phyloP scores from a whole-genome alignment of 1,139 yeast genomes.

The Tardiomyces digboiensis region DNA sequence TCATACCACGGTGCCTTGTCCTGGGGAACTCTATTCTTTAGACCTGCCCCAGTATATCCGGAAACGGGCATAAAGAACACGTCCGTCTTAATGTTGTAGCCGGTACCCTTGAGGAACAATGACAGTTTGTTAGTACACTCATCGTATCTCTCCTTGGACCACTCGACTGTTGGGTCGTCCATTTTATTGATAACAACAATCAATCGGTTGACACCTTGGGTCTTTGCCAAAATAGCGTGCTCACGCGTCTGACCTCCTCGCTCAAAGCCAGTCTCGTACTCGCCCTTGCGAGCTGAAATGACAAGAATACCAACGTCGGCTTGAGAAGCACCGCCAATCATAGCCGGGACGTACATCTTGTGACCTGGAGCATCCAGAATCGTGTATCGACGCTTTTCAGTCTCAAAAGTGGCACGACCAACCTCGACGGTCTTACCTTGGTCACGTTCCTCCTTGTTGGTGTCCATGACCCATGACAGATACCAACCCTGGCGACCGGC shows the following conservation, averaged over 20 bases:
- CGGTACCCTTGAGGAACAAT: constrained; percentile 76
- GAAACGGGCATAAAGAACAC: constrained; percentile 94
- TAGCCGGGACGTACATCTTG: constrained; percentile 95
- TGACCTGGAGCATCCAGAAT: constrained; percentile 99
- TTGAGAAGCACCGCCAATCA: constrained; percentile 99
- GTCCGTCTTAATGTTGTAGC: constrained; percentile 75
- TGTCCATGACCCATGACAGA: constrained; percentile 98
- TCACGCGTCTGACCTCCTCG: constrained; percentile 99
- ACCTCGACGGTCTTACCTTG: constrained; percentile 99
- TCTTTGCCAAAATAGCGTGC: constrained; percentile 95
- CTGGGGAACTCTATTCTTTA: constrained; percentile 71
- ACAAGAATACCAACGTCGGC: constrained; percentile 97
- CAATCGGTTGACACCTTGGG: constrained; percentile 93
- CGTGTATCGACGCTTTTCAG: constrained; percentile 96
- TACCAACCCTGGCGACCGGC: constrained; percentile 99
- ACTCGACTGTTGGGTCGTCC: constrained; percentile 95
- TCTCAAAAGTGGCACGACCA: constrained; percentile 95
- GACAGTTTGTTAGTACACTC: constrained; percentile 86
- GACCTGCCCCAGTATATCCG: constrained; percentile 95
- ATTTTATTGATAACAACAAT: constrained; percentile 94
- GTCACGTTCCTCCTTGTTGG: constrained; percentile 96
- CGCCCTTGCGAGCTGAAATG: constrained; percentile 98
- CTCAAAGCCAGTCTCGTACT: constrained; percentile 98
- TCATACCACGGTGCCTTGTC: constrained; percentile 84
- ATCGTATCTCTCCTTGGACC: constrained; percentile 95